These are phyloP conservation scores for Rhytidiadelphus loreus DNA, from an alignment of 225 moss, liverwort and hornwort genomes.

Conservation along the genomic window DNA sequence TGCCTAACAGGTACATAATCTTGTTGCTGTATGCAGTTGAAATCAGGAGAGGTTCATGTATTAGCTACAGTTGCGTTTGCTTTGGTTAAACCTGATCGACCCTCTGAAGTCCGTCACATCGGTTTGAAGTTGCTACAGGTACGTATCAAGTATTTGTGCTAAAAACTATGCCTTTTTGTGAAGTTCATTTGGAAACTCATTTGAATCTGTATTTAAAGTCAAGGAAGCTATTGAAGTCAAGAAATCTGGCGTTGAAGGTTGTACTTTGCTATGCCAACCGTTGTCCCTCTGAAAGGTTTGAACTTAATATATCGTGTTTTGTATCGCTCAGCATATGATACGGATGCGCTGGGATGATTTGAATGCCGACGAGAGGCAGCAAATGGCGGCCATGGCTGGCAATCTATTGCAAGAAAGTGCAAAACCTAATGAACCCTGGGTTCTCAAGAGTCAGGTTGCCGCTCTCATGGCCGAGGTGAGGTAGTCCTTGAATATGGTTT, in stretches of 20 bases:
- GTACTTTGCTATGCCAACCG: background rate
- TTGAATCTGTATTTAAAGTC: background rate
- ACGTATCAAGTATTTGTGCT: background rate
- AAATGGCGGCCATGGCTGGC: slow-evolving; percentile 64
- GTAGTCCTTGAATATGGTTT: background rate
- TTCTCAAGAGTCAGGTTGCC: slow-evolving; percentile 86
- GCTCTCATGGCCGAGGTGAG: slow-evolving; percentile 95
- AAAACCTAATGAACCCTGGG: slow-evolving; percentile 75
- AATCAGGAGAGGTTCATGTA: slow-evolving; percentile 68
- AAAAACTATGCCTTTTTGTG: background rate
- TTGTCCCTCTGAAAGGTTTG: background rate
- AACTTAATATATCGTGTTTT: background rate
- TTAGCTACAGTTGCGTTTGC: slow-evolving; percentile 69
- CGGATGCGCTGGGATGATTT: slow-evolving; percentile 87
- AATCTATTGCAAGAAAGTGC: slow-evolving; percentile 74
- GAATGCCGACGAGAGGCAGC: slow-evolving; percentile 54
- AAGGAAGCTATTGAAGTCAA: background rate
- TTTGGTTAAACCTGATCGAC: slow-evolving; percentile 54
- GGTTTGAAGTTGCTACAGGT: slow-evolving; percentile 95
- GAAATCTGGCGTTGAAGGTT: background rate
- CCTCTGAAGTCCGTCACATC: slow-evolving; percentile 67
- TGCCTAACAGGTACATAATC: background rate
- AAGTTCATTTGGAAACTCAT: background rate
- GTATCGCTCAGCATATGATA: slow-evolving; percentile 58
- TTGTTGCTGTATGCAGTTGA: slow-evolving; percentile 46